Evolutionary conservation across 2,329 filamentous ascomycete species (phyloP), one percentile per base, ranked within the genome.

Genomic region (Paecilomyces sp.): DNA sequence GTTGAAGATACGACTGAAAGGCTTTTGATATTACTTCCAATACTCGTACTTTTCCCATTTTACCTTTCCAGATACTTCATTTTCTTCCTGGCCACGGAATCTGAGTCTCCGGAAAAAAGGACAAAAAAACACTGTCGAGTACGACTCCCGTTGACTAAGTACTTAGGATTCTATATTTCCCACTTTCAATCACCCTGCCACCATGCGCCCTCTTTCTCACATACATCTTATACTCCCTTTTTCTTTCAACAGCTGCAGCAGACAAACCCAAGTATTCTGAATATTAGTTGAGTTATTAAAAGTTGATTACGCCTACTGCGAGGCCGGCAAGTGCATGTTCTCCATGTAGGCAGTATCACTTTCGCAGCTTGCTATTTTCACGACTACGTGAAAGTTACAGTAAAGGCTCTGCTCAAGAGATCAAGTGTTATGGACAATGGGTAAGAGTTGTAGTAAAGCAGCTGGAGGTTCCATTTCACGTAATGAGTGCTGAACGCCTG

Each of bases 111-210:
- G 15, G 7, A 22, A 47, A 41, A 41, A 41, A 22, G 41, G 18
- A 22, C 41, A 22, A 47, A 47, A 47, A 47, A 47, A 28, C 24
- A 4, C 51, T 53, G 51, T 53, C 24, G 22, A 58, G 47, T 31
- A 34, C 24, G 18, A 65, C 61, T 63, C 57, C 59, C 60, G 66
- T 68, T 47, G 41, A 47, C 41, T 22, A 22, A 22, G 22, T 22
- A 47, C 41, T 33, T 47, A 47, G 41, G 41, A 11, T 18, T 15
- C 41, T 47, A 47, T 47, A 8, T 18, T 47, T 47, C n/a, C 36
- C n/a, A 33, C n/a, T 67, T 60, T 55, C 62, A 61, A 53, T 53
- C 22, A 30, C 28, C 24, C 51, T 30, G 51, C 64, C 63, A 64
- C 60, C 59, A 62, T 60, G 58, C 62, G 58, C 56, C 58, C 13